Evolutionary conservation across 73 alveolate species (phyloP).

Genomic region (Tetrahymena borealis): DNA sequence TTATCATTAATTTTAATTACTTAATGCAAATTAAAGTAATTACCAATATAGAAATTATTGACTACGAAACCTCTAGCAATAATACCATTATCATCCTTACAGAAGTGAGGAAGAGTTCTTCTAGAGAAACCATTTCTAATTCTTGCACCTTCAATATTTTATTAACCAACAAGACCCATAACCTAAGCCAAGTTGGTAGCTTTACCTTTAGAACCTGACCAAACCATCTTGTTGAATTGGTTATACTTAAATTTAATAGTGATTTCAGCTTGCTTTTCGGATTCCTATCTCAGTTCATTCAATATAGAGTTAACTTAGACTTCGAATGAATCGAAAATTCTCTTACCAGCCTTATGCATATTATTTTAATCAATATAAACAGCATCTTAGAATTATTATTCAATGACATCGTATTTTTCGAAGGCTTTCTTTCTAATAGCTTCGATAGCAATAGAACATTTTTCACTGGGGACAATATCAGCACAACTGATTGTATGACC

Average conservation of each 20-base stretch:
- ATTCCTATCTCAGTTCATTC: slow-evolving; percentile 93
- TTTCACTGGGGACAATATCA: slow-evolving; percentile 42
- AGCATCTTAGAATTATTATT: slow-evolving; percentile 16
- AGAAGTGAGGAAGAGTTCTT: slow-evolving; percentile 98
- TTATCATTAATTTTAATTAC: slow-evolving; percentile 88
- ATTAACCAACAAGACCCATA: slow-evolving; percentile 99
- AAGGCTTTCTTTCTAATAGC: slow-evolving; percentile 25
- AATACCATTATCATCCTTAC: slow-evolving; percentile 99
- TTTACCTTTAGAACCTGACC: slow-evolving; percentile 96
- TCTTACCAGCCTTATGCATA: slow-evolving; percentile 96
- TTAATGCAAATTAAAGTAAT: slow-evolving; percentile 37
- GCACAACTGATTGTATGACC: slow-evolving; percentile 53
- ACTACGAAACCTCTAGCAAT: slow-evolving; percentile 99
- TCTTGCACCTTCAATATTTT: slow-evolving; percentile 99
- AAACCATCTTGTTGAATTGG: slow-evolving; percentile 95
- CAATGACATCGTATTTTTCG: slow-evolving; percentile 20
- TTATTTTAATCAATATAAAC: slow-evolving; percentile 62
- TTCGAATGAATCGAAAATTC: slow-evolving; percentile 95
- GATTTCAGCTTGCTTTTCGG: slow-evolving; percentile 62
- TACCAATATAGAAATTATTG: slow-evolving; percentile 70
- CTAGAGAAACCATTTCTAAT: slow-evolving; percentile 94
- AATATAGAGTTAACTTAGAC: slow-evolving; percentile 75
- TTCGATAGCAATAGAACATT: slow-evolving; percentile 31
- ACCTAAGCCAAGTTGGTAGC: slow-evolving; percentile 91
- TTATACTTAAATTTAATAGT: slow-evolving; percentile 50